Percentiles rank a stretch among this genome's conserved stretches.
Evolutionary conservation across 23 red algal species (phyloP).

Genomic region (Gracilaria vermiculophylla): DNA sequence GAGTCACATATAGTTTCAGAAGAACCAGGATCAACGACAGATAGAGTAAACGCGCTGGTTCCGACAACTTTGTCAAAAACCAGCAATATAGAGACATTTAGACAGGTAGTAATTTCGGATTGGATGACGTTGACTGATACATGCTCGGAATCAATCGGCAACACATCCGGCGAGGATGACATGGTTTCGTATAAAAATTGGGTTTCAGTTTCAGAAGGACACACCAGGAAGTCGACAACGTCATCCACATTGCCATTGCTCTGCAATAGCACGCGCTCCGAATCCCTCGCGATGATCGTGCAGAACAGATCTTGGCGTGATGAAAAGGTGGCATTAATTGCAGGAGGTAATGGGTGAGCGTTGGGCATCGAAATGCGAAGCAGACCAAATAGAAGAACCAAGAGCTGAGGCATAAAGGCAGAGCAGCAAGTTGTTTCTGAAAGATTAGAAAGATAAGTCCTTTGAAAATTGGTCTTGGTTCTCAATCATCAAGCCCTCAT

Average conservation of each 20-base stretch:
- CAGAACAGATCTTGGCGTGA: not conserved
- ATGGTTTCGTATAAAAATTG: not conserved
- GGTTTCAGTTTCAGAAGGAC: not conserved
- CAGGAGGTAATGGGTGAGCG: not conserved
- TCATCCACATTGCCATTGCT: constrained; percentile 19
- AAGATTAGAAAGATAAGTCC: not conserved
- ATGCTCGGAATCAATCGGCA: not conserved
- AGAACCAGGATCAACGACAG: not conserved
- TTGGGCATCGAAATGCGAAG: not conserved
- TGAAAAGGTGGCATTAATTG: not conserved
- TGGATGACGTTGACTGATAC: constrained; percentile 30
- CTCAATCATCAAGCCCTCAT: no score
- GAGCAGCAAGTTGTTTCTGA: not conserved
- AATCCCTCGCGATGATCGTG: not conserved
- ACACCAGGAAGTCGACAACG: constrained; percentile 12
- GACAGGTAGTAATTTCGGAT: constrained; percentile 4
- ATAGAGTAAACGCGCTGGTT: not conserved
- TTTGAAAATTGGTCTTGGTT: not conserved
- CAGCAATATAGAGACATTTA: constrained; percentile 31
- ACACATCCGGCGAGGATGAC: constrained; percentile 5
- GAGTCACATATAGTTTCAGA: not conserved
- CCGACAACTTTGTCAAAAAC: constrained; percentile 53
- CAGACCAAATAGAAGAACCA: not conserved
- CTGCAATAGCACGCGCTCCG: not conserved
- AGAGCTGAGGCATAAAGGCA: not conserved